Evolutionary conservation across 257 asterid genomes (phyloP), one percentile per base, ranked within the genome.

Genomic region (Handroanthus guayacan): DNA sequence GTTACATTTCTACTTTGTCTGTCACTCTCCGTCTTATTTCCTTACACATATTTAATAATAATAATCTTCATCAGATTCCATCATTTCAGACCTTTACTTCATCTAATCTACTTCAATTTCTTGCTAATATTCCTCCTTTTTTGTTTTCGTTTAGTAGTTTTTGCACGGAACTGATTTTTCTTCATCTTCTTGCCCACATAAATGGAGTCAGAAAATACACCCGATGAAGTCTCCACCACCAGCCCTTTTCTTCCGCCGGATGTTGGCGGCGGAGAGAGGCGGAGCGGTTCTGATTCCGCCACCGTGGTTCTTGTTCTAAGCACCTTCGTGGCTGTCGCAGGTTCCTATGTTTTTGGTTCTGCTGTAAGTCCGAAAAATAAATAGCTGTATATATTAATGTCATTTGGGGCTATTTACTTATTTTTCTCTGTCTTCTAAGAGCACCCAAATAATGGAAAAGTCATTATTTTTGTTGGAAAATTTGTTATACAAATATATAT

Each of bases 311-410:
- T 93, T 67, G 82, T 91, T 17, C 75, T 91, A 67, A 91, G 95
- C 87, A 88, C 97, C 62, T 51, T 86, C 9, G 89, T 90, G 67
- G 92, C 97, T 17, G 93, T 94, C 70, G 79, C 88, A 41, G 98
- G 97, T 56, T 94, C 98, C 75, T 94, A 74, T 74, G 97, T 84
- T 71, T 90, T 94, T 83, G 98, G 98, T 70, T 89, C 88, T 78
- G 94, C 97, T 48, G 98, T 94, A 82, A 90, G 97, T 84, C 56
- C 52, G 68, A 17, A 3, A 5, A 20, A 9, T 37, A n/a, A 13
- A 63, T 17, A 56, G 50, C 43, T 5, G 9, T n/a, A 1, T 17
- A 64, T 37, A 17, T 62, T 37, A 9, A 39, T 7, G 50, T 51
- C 68, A 31, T 54, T 38, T 62, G 31, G 31, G 31, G 1, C 31